phyloP scores from a whole-genome alignment of 495 filamentous ascomycete species.

The Jackrogersella multiformis region DNA sequence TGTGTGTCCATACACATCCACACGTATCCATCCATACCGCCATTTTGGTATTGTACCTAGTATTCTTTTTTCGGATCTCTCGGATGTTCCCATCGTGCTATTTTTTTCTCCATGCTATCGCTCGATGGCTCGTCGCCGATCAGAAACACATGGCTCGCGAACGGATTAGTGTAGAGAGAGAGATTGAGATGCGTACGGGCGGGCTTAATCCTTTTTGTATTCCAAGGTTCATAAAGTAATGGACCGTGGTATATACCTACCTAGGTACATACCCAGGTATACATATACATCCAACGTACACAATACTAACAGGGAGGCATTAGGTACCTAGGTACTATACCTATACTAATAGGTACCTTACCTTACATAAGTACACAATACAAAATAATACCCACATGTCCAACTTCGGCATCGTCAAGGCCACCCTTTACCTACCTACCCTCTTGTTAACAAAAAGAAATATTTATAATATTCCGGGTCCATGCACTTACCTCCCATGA shows the following conservation, averaged over 20 bases:
- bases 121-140: slow-evolving; percentile 22
- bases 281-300: neutral
- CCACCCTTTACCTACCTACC: too few species aligned
- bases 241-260: too few species aligned
- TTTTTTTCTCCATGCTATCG: slow-evolving; percentile 36
- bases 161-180: slow-evolving; percentile 30
- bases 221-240: too few species aligned
- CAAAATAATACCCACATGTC: slow-evolving; percentile 11
- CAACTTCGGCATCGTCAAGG: slow-evolving; percentile 16
- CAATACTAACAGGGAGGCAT: too few species aligned
- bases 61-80: slow-evolving; percentile 30
- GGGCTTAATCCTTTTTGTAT: slow-evolving; percentile 29
- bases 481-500: slow-evolving; percentile 25
- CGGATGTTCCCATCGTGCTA: slow-evolving; percentile 42
- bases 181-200: slow-evolving; percentile 16
- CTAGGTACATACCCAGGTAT: too few species aligned
- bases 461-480: slow-evolving; percentile 16
- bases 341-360: neutral
- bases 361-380: slow-evolving; percentile 4
- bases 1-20: neutral
- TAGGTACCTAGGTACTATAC: too few species aligned
- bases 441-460: neutral
- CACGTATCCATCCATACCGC: slow-evolving; percentile 12
- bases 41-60: slow-evolving; percentile 7
- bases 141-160: slow-evolving; percentile 37